Base-by-base conservation (phyloP, 306 rosid genomes). In the Quercus mongolica region DNA sequence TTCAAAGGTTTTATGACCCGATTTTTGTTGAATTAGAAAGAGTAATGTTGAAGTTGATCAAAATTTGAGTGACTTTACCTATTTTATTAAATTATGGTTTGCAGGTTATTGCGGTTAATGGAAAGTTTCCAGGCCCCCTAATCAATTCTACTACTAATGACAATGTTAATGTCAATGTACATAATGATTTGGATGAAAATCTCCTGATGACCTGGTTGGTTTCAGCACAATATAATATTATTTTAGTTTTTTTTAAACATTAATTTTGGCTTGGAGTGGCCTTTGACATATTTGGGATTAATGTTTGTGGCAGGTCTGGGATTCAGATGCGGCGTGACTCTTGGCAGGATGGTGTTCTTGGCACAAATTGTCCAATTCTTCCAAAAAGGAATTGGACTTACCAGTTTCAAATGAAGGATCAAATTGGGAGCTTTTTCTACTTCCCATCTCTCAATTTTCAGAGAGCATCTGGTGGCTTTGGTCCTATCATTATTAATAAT, bases 311-410 rank as follows among this genome's bases (percentile, higher is more conserved):
- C 23, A 21, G 23, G 23, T 21, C 23, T 21, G 23, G 23, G 23
- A 21, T 21, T 21, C 23, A 21, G 23, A 21, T 21, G 23, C 23
- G 23, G 23, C 23, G 23, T 21, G 23, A 21, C 23, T 21, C 23
- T 21, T 21, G 23, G 23, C 23, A 21, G 23, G 23, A 21, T 21
- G 23, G 23, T 21, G 23, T 21, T 21, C 23, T 23, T 23, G 6
- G 97, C 5, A 91, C 97, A 5, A 94, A 94, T 70, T 94, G 98
- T 81, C 98, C 97, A 55, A 91, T 94, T 83, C 98, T 94, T 57
- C 76, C 97, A 3, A 80, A 84, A 9, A 88, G 93, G 97, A 94
- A 94, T 78, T 94, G 98, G 98, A 94, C 97, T 20, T 92, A 92
- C 57, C 82, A 84, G 57, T 94, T 94, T 83, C 98, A 94, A 84